phyloP scores from a whole-genome alignment of 805 yeast genomes.

The Nakazawaea holstii region DNA sequence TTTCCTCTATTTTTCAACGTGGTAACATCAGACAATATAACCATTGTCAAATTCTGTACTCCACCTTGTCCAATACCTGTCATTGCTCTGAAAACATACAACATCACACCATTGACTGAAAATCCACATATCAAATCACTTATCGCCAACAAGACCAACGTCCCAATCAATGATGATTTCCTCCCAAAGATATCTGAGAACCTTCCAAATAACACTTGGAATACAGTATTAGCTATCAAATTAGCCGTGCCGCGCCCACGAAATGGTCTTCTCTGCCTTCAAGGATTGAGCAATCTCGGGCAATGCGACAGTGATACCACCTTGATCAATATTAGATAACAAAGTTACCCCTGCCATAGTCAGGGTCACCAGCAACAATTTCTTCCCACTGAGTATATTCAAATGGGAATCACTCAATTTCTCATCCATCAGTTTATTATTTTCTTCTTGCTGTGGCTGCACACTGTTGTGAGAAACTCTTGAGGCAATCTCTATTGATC shows the following conservation, averaged over 20 bases:
- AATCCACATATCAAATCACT: constrained; percentile 49
- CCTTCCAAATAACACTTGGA: constrained; percentile 48
- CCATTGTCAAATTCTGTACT: constrained; percentile 44
- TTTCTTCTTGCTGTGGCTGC: too few species aligned
- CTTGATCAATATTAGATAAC: constrained; percentile 40
- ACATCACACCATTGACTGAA: constrained; percentile 39
- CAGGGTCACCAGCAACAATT: constrained; percentile 6
- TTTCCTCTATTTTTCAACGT: constrained; percentile 47
- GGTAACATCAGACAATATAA: constrained; percentile 47
- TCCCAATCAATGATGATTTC: constrained; percentile 35
- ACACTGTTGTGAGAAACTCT: too few species aligned
- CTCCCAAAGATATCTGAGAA: constrained; percentile 51
- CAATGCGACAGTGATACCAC: constrained; percentile 43
- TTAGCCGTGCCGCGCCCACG: constrained; percentile 55
- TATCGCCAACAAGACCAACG: constrained; percentile 31
- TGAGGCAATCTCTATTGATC: too few species aligned
- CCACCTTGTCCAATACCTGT: constrained; percentile 56
- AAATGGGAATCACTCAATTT: constrained; percentile 11
- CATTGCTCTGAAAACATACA: constrained; percentile 45
- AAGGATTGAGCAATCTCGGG: constrained; percentile 41
- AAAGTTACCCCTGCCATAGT: constrained; percentile 7
- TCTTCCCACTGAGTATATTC: neutral
- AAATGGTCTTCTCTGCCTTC: constrained; percentile 37
- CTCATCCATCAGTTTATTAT: neutral
- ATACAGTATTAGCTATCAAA: constrained; percentile 44